Percentiles rank a stretch among this genome's conserved stretches.
phyloP scores from a whole-genome alignment of 1,284 basidiomycete genomes.

The Dichomitus squalens region DNA sequence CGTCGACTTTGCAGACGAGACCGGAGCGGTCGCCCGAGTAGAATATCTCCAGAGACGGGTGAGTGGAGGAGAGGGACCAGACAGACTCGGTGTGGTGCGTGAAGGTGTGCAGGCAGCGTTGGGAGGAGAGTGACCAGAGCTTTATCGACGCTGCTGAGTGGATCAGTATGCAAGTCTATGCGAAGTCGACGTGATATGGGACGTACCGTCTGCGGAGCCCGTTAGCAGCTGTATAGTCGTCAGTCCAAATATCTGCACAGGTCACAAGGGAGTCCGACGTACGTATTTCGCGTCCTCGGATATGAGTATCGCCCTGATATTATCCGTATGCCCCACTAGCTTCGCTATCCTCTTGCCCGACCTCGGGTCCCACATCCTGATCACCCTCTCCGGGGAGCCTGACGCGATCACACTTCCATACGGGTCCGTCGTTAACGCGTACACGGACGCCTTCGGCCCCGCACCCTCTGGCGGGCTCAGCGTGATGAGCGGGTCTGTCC shows the following conservation, averaged over 20 bases:
- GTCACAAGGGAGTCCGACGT: conserved; percentile 33
- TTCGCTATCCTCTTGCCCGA: conserved; percentile 72
- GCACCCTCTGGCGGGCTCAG: conserved; percentile 61
- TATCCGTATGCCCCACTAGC: conserved; percentile 95
- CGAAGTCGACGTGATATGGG: not conserved
- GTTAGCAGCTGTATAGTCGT: conserved; percentile 69
- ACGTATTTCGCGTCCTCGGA: conserved; percentile 91
- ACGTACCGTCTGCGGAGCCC: conserved; percentile 83
- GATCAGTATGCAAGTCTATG: conserved; percentile 1
- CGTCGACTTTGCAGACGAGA: conserved; percentile 87
- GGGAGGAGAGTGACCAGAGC: conserved; percentile 89
- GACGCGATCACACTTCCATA: conserved; percentile 83
- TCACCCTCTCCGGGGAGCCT: conserved; percentile 89
- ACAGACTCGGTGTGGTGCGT: conserved; percentile 95
- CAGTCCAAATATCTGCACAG: not conserved
- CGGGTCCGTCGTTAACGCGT: conserved; percentile 79
- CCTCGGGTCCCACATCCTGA: conserved; percentile 93
- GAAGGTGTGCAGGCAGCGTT: conserved; percentile 94
- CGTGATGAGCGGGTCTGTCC: conserved; percentile 54
- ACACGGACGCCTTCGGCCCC: conserved; percentile 76
- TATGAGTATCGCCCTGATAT: conserved; percentile 87
- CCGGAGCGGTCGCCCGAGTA: conserved; percentile 96
- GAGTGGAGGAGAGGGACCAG: conserved; percentile 89
- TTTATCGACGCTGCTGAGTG: conserved; percentile 69
- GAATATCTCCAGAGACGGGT: conserved; percentile 89